Evolutionary conservation across 179 eudicot genomes (phyloP).

Genomic region (Heliamphora pulchella): DNA sequence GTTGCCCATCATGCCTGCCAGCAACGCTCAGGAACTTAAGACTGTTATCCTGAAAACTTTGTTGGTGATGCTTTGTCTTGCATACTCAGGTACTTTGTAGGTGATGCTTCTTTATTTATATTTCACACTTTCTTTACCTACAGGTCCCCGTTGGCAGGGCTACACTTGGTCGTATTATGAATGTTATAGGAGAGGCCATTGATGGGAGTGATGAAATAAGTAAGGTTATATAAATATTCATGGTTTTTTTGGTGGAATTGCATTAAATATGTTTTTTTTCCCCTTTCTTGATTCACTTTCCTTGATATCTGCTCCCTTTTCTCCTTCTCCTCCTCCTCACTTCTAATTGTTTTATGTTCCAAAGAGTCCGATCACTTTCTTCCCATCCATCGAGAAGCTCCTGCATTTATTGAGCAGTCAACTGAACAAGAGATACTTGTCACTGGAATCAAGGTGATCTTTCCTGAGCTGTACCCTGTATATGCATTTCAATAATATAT

Average conservation of each 20-base stretch:
- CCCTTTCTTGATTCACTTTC: no score
- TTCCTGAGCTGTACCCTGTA: background rate
- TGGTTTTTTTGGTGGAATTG: no score
- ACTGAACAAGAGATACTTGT: constrained; percentile 82
- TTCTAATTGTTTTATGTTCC: background rate
- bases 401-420: constrained; percentile 77
- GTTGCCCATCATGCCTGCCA: background rate
- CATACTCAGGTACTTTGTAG: background rate
- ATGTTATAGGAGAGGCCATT: constrained; percentile 81
- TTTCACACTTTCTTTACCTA: background rate
- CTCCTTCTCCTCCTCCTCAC: background rate
- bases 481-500: background rate
- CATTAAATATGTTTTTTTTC: background rate
- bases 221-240: constrained; percentile 20
- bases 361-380: constrained; percentile 61
- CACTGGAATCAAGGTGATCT: constrained; percentile 74
- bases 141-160: constrained; percentile 87
- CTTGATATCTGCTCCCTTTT: no score
- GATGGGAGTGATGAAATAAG: constrained; percentile 59
- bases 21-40: background rate
- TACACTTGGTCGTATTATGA: constrained; percentile 82
- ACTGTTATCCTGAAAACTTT: no score
- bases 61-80: background rate
- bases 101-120: background rate
- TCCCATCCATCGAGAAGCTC: constrained; percentile 92